Evolutionary conservation across 2,329 filamentous ascomycete genomes (phyloP), one percentile per base, ranked within the genome.

Genomic region (Neofusicoccum ribis): DNA sequence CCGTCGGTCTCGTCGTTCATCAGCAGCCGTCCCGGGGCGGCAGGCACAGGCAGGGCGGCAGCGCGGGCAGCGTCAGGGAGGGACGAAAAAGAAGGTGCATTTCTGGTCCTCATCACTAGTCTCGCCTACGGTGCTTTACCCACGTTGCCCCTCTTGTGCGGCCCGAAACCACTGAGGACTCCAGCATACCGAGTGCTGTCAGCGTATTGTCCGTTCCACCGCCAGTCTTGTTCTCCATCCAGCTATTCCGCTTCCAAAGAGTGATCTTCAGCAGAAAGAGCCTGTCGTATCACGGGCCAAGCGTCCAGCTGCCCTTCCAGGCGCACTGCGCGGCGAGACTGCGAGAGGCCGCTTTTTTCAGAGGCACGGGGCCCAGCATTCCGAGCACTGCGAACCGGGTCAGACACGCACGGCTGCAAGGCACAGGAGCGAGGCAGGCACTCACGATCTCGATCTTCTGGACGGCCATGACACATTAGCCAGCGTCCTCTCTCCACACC

Each of bases 361-460:
- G 39, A 39, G 43, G 62, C 62, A 64, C 41, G 51, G 62, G 4
- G 62, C 43, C 62, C 62, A 64, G 62, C 62, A 64, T 14, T 44
- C 44, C 46, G 63, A 49, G 54, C 63, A 65, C 54, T 65, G 44
- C 31, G 34, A 39, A n/a, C 54, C 9, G 41, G 12, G 56, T 64
- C 51, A 63, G 51, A 41, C 27, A 47, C 31, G 36, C 31, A n/a
- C 23, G 20, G 7, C 41, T n/a, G 11, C 41, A 36, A 34, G 37
- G 54, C 31, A 15, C 7, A 20, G 6, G 36, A 5, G 11, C 14
- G 56, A 60, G 39, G 27, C 56, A 34, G 23, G 17, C 52, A 60
- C 63, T 60, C 41, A 65, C 52, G 41, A 65, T 49, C 46, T 47
- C 49, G 63, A 65, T 65, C 63, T 60, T 43, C 39, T 51, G 39